Conservation (phyloP, 129 eudicot genomes). For the Chrysanthemum makinoi region DNA sequence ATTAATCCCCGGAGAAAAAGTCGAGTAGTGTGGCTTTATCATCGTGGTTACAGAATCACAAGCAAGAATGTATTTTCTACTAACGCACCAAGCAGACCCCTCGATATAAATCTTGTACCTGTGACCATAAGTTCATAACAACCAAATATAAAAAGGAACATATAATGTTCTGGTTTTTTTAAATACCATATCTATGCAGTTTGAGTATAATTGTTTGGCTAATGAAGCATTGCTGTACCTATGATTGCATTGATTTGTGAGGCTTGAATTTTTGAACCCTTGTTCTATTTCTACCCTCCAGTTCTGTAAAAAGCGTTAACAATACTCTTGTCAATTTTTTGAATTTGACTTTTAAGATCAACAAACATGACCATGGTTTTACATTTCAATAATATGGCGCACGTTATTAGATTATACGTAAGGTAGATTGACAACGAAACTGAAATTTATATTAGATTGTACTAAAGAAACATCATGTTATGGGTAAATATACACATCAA, state of each 20-base stretch:
- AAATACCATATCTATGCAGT: background rate
- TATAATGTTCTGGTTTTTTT: background rate
- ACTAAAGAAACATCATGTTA: no score
- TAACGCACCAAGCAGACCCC: conserved; percentile 94
- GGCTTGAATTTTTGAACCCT: conserved; percentile 42
- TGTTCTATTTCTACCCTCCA: conserved; percentile 32
- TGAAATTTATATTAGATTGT: no score
- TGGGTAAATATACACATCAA: no score
- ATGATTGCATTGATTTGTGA: conserved; percentile 43
- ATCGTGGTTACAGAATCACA: conserved; percentile 72
- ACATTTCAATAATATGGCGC: no score
- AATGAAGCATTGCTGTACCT: conserved; percentile 20
- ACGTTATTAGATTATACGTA: no score
- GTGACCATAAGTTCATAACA: background rate
- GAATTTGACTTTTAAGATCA: background rate
- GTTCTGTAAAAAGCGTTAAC: conserved; percentile 28
- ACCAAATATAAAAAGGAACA: background rate
- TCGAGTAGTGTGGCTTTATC: conserved; percentile 67
- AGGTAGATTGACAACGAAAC: no score
- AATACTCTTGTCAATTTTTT: background rate
- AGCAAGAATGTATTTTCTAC: conserved; percentile 80
- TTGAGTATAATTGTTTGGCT: no score
- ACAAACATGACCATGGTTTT: no score
- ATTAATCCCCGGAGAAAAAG: conserved; percentile 76
- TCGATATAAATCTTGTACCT: conserved; percentile 89